These are phyloP conservation scores for Acacia confusa DNA, from an alignment of 306 rosid genomes.

Conservation along the genomic window DNA sequence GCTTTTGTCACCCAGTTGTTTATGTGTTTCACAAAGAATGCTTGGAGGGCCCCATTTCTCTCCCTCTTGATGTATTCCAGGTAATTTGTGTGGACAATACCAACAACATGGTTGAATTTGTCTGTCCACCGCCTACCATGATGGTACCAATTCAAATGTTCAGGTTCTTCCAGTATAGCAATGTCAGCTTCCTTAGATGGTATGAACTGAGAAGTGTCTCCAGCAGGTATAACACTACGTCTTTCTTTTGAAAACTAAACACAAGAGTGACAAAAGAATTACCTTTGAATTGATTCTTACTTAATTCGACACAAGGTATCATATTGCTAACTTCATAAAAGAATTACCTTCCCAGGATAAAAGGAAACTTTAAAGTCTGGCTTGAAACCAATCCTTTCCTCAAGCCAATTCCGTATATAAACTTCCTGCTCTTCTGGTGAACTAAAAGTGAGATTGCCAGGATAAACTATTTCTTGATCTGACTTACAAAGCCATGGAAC, in stretches of 20 bases:
- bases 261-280: conserved; percentile 23
- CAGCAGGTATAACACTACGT: conserved; percentile 93
- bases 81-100: conserved; percentile 95
- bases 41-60: conserved; percentile 92
- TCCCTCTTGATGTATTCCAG: conserved; percentile 94
- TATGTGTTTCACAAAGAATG: conserved; percentile 92
- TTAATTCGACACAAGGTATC: conserved; percentile 22
- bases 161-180: conserved; percentile 96
- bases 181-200: conserved; percentile 91
- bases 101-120: conserved; percentile 96
- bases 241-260: conserved; percentile 76
- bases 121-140: conserved; percentile 96
- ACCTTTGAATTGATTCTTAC: conserved; percentile 31
- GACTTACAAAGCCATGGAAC: conserved; percentile 97
- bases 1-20: conserved; percentile 95
- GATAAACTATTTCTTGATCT: conserved; percentile 92
- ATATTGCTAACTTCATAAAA: conserved; percentile 23
- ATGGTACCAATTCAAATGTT: conserved; percentile 98
- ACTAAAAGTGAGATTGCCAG: conserved; percentile 70
- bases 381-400: conserved; percentile 92
- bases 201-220: conserved; percentile 92
- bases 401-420: conserved; percentile 93
- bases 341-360: conserved; percentile 92
- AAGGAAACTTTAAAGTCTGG: conserved; percentile 91
- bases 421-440: conserved; percentile 92